phyloP scores from a whole-genome alignment of 176 grass and related monocot genomes.

The Paspalum vaginatum region DNA sequence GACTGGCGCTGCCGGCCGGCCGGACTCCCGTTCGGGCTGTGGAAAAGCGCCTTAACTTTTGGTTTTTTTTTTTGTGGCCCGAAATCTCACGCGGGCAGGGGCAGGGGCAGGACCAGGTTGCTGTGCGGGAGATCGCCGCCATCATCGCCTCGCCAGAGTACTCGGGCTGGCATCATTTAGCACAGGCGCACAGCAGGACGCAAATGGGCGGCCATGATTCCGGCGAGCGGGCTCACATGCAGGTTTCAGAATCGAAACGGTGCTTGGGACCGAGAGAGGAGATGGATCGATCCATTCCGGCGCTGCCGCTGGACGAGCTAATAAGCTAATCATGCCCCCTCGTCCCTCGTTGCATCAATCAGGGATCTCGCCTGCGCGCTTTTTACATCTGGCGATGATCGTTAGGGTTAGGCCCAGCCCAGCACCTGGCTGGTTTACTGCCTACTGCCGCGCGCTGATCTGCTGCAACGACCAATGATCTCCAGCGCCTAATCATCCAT shows the following conservation, averaged over 20 bases:
- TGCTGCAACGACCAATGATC: slow-evolving; percentile 15
- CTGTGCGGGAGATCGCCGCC: slow-evolving; percentile 24
- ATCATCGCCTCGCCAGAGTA: slow-evolving; percentile 25
- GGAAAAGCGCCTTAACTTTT: slow-evolving; percentile 78
- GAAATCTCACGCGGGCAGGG: slow-evolving; percentile 49
- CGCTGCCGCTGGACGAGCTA: too few species aligned
- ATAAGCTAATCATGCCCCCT: too few species aligned
- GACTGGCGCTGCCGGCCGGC: slow-evolving; percentile 3
- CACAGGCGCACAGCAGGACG: background rate
- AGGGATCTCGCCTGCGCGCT: too few species aligned
- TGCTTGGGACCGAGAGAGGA: too few species aligned
- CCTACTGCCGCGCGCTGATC: too few species aligned
- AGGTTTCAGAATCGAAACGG: too few species aligned
- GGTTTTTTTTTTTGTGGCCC: slow-evolving; percentile 45
- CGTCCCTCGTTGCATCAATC: too few species aligned
- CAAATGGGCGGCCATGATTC: slow-evolving; percentile 70
- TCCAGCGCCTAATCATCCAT: slow-evolving; percentile 59
- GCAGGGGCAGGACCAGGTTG: background rate
- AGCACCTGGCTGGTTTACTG: too few species aligned
- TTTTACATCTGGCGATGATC: too few species aligned
- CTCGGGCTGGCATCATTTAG: background rate
- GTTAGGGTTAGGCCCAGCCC: too few species aligned
- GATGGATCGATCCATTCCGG: too few species aligned
- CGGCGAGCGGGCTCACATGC: slow-evolving; percentile 53
- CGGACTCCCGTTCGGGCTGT: slow-evolving; percentile 40